These are phyloP conservation scores for Floccularia luteovirens DNA, from an alignment of 768 basidiomycete species.

Conservation along the genomic window DNA sequence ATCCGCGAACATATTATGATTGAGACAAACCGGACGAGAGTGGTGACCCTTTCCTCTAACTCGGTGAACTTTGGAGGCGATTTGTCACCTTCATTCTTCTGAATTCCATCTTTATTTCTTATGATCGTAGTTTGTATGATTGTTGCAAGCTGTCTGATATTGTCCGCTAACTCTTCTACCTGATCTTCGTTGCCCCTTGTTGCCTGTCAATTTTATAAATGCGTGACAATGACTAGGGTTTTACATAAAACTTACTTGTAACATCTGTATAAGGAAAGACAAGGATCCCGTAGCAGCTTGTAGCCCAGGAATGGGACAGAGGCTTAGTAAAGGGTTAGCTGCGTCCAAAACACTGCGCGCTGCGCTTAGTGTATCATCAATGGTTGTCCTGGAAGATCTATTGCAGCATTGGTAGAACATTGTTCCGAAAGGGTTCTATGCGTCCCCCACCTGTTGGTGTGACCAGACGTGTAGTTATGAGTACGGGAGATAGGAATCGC, in stretches of 20 bases:
- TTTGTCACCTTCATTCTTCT: no score
- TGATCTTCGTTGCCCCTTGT: background rate
- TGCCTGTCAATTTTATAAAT: background rate
- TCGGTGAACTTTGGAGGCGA: background rate
- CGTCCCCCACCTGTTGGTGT: no score
- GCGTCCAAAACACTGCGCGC: background rate
- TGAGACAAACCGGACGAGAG: background rate
- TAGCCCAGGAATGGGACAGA: background rate
- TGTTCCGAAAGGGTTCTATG: no score
- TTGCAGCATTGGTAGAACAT: no score
- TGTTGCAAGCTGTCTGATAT: background rate
- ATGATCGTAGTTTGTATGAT: background rate
- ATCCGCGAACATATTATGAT: background rate
- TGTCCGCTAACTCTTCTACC: background rate
- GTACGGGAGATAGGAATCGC: no score
- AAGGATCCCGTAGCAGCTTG: background rate
- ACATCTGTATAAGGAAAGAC: background rate
- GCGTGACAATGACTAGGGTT: background rate
- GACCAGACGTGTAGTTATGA: no score
- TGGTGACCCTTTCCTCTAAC: background rate
- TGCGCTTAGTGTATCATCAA: background rate
- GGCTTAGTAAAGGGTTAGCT: background rate
- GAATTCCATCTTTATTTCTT: background rate
- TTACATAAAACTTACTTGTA: background rate
- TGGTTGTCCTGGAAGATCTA: no score